Evolutionary conservation across 2,329 filamentous ascomycete species (phyloP).

Genomic region (Hypoxylon sp.): DNA sequence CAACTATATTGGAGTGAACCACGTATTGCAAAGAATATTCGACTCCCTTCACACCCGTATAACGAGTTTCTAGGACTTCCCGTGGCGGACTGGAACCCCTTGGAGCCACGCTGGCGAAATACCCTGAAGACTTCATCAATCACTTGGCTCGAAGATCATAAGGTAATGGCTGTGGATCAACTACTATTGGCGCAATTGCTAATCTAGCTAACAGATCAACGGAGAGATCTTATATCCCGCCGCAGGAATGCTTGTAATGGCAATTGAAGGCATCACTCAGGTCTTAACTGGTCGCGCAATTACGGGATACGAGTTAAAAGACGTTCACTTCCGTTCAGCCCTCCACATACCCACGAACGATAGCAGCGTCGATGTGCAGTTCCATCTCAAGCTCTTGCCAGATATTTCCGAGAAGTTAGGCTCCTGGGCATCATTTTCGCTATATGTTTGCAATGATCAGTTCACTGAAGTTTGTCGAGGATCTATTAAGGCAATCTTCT

Average conservation of each 20-base stretch:
- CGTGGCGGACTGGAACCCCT: slow-evolving; percentile 29
- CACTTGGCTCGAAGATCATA: slow-evolving; percentile 49
- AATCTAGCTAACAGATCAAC: slow-evolving; percentile 53
- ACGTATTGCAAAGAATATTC: slow-evolving; percentile 26
- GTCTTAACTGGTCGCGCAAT: neutral
- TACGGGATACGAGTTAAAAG: slow-evolving; percentile 7
- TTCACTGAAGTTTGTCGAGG: no score
- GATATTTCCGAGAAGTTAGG: no score
- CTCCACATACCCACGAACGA: no score
- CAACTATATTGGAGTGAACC: slow-evolving; percentile 48
- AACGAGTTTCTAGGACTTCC: slow-evolving; percentile 36
- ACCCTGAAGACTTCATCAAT: slow-evolving; percentile 11
- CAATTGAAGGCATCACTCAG: slow-evolving; percentile 10
- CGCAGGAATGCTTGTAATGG: slow-evolving; percentile 53
- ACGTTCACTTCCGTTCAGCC: neutral
- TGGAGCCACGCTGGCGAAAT: slow-evolving; percentile 40
- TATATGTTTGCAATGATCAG: no score
- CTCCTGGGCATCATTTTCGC: no score
- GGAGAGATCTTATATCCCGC: slow-evolving; percentile 59
- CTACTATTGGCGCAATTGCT: neutral
- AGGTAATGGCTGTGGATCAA: slow-evolving; percentile 12
- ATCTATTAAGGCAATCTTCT: no score
- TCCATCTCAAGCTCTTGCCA: no score
- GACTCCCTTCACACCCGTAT: slow-evolving; percentile 7
- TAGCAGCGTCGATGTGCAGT: no score